Evolutionary conservation across 1,139 yeast genomes (phyloP).

Genomic region (Sugiyamaella novakii): DNA sequence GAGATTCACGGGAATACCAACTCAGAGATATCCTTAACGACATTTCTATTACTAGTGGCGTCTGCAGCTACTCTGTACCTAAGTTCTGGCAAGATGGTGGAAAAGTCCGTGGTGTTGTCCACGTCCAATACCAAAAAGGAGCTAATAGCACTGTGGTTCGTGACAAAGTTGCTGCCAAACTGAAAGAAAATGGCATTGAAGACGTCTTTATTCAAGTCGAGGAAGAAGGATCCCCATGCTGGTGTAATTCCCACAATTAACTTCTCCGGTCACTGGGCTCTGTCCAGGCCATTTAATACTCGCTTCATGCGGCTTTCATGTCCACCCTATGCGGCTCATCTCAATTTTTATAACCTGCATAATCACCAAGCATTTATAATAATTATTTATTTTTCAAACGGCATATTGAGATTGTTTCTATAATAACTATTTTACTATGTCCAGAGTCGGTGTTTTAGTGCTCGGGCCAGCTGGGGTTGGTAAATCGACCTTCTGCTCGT

Average conservation of each 20-base stretch:
- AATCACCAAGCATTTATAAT: no score
- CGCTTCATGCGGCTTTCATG: neutral
- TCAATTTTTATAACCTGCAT: no score
- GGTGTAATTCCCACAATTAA: no score
- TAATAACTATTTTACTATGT: constrained; percentile 54
- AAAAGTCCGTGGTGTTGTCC: constrained; percentile 51
- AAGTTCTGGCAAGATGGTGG: constrained; percentile 81
- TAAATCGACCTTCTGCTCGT: constrained; percentile 80
- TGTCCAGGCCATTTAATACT: neutral
- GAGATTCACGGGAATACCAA: constrained; percentile 57
- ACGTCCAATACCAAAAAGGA: constrained; percentile 67
- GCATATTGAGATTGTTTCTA: no score
- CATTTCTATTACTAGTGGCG: constrained; percentile 71
- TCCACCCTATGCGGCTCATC: neutral
- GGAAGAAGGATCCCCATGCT: constrained; percentile 41
- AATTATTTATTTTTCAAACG: no score
- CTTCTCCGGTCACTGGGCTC: constrained; percentile 7
- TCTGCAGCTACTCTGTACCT: constrained; percentile 82
- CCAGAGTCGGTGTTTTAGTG: constrained; percentile 93
- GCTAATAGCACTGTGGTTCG: constrained; percentile 66
- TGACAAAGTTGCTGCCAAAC: constrained; percentile 57
- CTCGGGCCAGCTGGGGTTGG: constrained; percentile 99
- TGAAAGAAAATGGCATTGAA: constrained; percentile 40
- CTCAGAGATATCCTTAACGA: constrained; percentile 68
- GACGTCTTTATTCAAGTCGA: constrained; percentile 46